phyloP scores from a whole-genome alignment of 257 asterid genomes.

The Galeopsis tetrahit region DNA sequence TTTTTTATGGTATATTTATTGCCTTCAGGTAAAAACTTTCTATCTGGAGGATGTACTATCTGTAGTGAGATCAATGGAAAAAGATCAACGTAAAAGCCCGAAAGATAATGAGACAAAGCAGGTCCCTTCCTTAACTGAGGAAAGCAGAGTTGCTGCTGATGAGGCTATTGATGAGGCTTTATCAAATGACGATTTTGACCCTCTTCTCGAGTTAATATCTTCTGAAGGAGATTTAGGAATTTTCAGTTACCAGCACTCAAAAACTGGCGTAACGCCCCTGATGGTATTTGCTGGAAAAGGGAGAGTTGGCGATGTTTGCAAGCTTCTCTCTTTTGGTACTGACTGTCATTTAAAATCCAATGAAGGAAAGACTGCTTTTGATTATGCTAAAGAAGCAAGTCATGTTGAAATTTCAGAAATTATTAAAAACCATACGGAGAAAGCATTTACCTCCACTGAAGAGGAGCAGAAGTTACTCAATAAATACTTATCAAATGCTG shows the following conservation, averaged over 20 bases:
- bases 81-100: slow-evolving; percentile 36
- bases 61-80: slow-evolving; percentile 52
- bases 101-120: slow-evolving; percentile 37
- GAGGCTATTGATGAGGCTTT: slow-evolving; percentile 81
- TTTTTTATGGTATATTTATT: background rate
- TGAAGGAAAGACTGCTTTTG: slow-evolving; percentile 70
- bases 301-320: slow-evolving; percentile 73
- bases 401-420: slow-evolving; percentile 70
- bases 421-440: slow-evolving; percentile 63
- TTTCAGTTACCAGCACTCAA: slow-evolving; percentile 75
- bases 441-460: slow-evolving; percentile 43
- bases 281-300: slow-evolving; percentile 91
- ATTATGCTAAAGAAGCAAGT: slow-evolving; percentile 65
- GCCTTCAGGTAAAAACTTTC: slow-evolving; percentile 68
- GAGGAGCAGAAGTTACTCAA: slow-evolving; percentile 68
- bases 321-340: slow-evolving; percentile 84
- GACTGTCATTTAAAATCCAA: slow-evolving; percentile 59
- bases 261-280: slow-evolving; percentile 76
- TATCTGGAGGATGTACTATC: slow-evolving; percentile 89
- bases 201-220: slow-evolving; percentile 72
- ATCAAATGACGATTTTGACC: slow-evolving; percentile 66
- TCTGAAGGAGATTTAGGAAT: slow-evolving; percentile 57
- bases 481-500: slow-evolving; percentile 64
- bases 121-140: slow-evolving; percentile 57
- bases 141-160: slow-evolving; percentile 65